Conservation (phyloP, 2,329 filamentous ascomycete genomes). For the Fusarium nurragi region DNA sequence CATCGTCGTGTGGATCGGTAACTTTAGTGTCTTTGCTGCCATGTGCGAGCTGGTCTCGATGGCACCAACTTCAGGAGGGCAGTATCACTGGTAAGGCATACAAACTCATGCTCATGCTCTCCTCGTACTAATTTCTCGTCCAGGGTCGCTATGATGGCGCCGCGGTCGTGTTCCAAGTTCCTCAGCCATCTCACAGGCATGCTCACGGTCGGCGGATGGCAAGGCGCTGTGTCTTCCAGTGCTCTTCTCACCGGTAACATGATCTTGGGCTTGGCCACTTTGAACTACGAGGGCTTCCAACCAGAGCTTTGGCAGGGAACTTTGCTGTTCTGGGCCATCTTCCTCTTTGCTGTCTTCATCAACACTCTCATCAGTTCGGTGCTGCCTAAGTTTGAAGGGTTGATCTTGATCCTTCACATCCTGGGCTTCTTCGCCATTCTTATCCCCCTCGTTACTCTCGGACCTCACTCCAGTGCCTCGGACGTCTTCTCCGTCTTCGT, state of each 20-base stretch:
- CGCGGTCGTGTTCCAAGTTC: slow-evolving; percentile 58
- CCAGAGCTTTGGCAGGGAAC: slow-evolving; percentile 59
- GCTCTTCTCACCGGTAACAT: slow-evolving; percentile 58
- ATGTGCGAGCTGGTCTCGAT: slow-evolving; percentile 56
- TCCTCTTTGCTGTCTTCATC: slow-evolving; percentile 58
- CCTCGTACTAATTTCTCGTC: accelerated
- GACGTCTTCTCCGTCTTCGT: slow-evolving; percentile 57
- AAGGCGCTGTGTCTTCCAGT: slow-evolving; percentile 47
- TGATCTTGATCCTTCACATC: slow-evolving; percentile 60
- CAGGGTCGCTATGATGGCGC: slow-evolving; percentile 62
- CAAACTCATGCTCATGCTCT: accelerated
- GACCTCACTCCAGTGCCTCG: slow-evolving; percentile 45
- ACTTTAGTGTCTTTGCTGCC: slow-evolving; percentile 54
- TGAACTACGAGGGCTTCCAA: slow-evolving; percentile 51
- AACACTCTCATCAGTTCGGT: slow-evolving; percentile 58
- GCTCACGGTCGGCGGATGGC: slow-evolving; percentile 62
- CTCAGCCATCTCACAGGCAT: slow-evolving; percentile 63
- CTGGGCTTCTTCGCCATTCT: slow-evolving; percentile 49
- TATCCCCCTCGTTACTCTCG: slow-evolving; percentile 46
- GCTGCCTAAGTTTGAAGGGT: slow-evolving; percentile 61
- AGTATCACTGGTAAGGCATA: slow-evolving; percentile 61
- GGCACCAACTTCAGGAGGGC: slow-evolving; percentile 63
- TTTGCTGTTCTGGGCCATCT: slow-evolving; percentile 59
- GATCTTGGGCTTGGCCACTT: slow-evolving; percentile 48
- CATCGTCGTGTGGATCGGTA: slow-evolving; percentile 58